Conservation (phyloP, 805 yeast genomes). For the Isabelozyma heimii region DNA sequence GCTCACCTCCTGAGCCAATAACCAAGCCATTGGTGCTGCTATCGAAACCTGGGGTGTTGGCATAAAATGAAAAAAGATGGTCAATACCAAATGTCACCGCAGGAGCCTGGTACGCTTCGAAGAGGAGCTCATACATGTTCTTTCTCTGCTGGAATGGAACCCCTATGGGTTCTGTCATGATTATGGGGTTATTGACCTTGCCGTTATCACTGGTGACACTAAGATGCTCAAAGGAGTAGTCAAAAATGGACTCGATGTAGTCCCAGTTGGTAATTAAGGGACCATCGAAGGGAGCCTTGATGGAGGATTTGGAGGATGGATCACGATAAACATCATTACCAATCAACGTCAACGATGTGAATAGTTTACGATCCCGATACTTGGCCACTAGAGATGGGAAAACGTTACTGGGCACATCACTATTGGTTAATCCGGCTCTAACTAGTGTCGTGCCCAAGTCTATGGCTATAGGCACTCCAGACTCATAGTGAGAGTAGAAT, state of each 20-base stretch:
- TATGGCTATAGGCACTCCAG: slow-evolving; percentile 75
- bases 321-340: slow-evolving; percentile 84
- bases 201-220: slow-evolving; percentile 53
- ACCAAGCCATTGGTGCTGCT: slow-evolving; percentile 57
- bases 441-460: slow-evolving; percentile 74
- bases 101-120: slow-evolving; percentile 79
- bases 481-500: slow-evolving; percentile 44
- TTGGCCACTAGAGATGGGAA: slow-evolving; percentile 71
- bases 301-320: slow-evolving; percentile 60
- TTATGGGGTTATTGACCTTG: slow-evolving; percentile 70
- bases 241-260: slow-evolving; percentile 74
- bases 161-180: slow-evolving; percentile 77
- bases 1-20: slow-evolving; percentile 77
- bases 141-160: slow-evolving; percentile 67
- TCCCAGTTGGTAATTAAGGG: slow-evolving; percentile 91
- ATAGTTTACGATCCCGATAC: slow-evolving; percentile 74
- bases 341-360: slow-evolving; percentile 60
- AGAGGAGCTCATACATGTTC: slow-evolving; percentile 76
- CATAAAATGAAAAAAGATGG: slow-evolving; percentile 71
- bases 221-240: slow-evolving; percentile 77
- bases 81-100: slow-evolving; percentile 80
- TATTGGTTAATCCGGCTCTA: slow-evolving; percentile 57
- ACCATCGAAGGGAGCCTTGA: slow-evolving; percentile 85
- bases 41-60: slow-evolving; percentile 44
- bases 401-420: slow-evolving; percentile 49